These are phyloP conservation scores for Aspergillus incahuasiensis DNA, from an alignment of 495 filamentous ascomycete genomes.

Conservation along the genomic window DNA sequence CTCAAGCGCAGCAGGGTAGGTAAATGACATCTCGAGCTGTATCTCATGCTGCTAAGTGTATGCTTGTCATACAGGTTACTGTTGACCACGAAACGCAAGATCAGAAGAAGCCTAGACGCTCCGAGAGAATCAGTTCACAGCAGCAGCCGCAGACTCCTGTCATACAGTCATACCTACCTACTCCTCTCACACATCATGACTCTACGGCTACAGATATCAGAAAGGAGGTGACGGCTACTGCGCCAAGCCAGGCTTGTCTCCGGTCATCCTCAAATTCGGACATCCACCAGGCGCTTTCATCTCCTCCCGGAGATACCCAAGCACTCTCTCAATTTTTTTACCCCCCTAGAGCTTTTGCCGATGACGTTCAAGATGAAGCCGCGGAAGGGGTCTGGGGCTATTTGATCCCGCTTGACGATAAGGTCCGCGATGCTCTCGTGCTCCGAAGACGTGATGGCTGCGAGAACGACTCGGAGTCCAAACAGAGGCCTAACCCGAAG, in stretches of 20 bases:
- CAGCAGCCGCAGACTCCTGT: slow-evolving; percentile 53
- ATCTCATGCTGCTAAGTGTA: not conserved
- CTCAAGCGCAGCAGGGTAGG: slow-evolving; percentile 50
- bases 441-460: slow-evolving; percentile 65
- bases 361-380: slow-evolving; percentile 73
- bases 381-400: slow-evolving; percentile 96
- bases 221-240: slow-evolving; percentile 70
- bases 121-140: slow-evolving; percentile 50
- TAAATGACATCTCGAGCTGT: not conserved
- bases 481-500: slow-evolving; percentile 43
- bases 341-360: slow-evolving; percentile 66
- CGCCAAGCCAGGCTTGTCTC: slow-evolving; percentile 56
- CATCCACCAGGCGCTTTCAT: slow-evolving; percentile 62
- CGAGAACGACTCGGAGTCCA: slow-evolving; percentile 41
- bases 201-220: slow-evolving; percentile 58
- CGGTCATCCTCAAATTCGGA: slow-evolving; percentile 51
- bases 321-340: slow-evolving; percentile 73
- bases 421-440: slow-evolving; percentile 65
- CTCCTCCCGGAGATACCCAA: slow-evolving; percentile 61
- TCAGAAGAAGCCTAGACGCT: slow-evolving; percentile 49
- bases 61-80: slow-evolving; percentile 26
- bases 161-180: slow-evolving; percentile 69
- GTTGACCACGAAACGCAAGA: slow-evolving; percentile 39
- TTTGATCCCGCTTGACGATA: slow-evolving; percentile 71
- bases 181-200: slow-evolving; percentile 67